Base-by-base conservation (phyloP, 495 filamentous ascomycete genomes). In the Penicillium angulare region DNA sequence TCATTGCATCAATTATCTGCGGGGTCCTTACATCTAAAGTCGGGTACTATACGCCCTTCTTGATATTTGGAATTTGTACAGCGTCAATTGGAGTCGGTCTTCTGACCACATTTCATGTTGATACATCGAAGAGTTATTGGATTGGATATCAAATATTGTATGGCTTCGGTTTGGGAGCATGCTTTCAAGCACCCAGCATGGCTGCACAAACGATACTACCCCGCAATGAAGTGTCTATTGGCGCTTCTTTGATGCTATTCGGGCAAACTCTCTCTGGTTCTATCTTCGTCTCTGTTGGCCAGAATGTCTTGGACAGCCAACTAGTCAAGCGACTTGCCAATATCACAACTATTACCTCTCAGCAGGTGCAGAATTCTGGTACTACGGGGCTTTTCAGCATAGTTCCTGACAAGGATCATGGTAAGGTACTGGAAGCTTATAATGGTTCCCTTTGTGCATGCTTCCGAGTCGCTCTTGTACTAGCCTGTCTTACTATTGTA, bases 361-460 rank as follows among this genome's bases (percentile, higher is more conserved):
- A 2, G 2, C 15, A 21, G 17, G 17, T 29, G 4, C 3, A 31
- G 3, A 20, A 16, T 16, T n/a, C 16, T 12, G 44, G 44, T 0
- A 21, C 31, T 2, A 38, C 44, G 16, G 31, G 31, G 4, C 5
- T 47, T 21, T 5, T 16, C 8, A 7, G 20, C 0, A 4, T 7
- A 20, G 26, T 46, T 9, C 3, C 9, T 12, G 40, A 7, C 6
- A 5, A 3, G 7, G 16, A 27, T n/a, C 15, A 26, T 5, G 3
- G 6, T n/a, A 21, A 27, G 22, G 68, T 84, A 6, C 60, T 79
- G 9, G 50, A 64, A 6, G 73, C 74, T 0, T 86, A 86, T 60
- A 84, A 82, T 57, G 59, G 69, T 21, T 79, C 79, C 17, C 66
- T 80, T 39, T 66, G 66, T 17, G 55, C 65, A 20, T 74, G 78